These are phyloP conservation scores for Tricholoma terreum DNA, from an alignment of 768 basidiomycete species.

Conservation along the genomic window DNA sequence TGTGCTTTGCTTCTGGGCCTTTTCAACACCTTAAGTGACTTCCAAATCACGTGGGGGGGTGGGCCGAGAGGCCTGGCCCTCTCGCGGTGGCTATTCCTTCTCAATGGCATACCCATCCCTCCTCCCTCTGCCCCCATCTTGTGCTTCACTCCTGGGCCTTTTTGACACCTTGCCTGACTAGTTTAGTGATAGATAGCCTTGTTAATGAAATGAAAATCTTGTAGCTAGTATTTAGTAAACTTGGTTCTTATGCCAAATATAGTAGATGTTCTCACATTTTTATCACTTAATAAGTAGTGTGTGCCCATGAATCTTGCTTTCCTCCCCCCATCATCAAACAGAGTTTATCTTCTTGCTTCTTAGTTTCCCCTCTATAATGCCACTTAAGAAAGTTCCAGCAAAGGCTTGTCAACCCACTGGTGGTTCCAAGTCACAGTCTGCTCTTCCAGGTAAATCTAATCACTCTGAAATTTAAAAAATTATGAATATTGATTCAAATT, in stretches of 20 bases:
- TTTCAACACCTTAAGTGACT: neutral
- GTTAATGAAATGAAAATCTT: too few species aligned
- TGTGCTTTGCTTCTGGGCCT: neutral
- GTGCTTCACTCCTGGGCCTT: neutral
- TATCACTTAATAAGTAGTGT: too few species aligned
- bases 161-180: neutral
- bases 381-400: neutral
- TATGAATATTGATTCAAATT: neutral
- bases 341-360: too few species aligned
- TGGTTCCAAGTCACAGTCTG: neutral
- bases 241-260: too few species aligned
- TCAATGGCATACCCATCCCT: neutral
- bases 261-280: too few species aligned
- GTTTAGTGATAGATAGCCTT: too few species aligned
- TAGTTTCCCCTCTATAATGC: neutral
- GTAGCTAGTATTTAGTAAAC: too few species aligned
- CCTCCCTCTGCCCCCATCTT: neutral
- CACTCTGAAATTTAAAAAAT: neutral
- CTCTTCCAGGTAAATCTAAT: neutral
- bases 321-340: too few species aligned
- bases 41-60: neutral
- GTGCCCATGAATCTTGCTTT: too few species aligned
- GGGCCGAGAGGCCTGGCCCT: neutral
- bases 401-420: neutral
- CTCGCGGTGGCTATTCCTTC: neutral